Evolutionary conservation across 2,329 filamentous ascomycete species (phyloP).

Genomic region (Ceratocystis albifundus): DNA sequence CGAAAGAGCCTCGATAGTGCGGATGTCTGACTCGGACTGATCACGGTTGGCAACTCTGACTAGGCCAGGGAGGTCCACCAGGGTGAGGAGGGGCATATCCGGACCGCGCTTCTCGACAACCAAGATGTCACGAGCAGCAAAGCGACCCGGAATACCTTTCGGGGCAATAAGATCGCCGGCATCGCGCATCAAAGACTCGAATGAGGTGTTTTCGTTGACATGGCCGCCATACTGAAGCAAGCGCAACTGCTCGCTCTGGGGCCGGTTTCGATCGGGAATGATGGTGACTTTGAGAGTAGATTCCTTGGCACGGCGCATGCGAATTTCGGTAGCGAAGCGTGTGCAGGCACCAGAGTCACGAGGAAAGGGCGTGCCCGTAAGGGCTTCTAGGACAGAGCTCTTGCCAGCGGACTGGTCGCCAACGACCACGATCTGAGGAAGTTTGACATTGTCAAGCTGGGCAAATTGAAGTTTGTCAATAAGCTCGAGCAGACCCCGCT

Average conservation of each 20-base stretch:
- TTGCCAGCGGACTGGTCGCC: slow-evolving; percentile 55
- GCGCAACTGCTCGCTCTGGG: slow-evolving; percentile 37
- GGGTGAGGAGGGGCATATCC: slow-evolving; percentile 46
- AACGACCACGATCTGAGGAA: slow-evolving; percentile 53
- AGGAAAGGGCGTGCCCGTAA: slow-evolving; percentile 51
- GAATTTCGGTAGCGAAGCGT: slow-evolving; percentile 49
- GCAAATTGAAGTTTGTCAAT: slow-evolving; percentile 45
- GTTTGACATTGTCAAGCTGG: slow-evolving; percentile 41
- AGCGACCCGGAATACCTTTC: slow-evolving; percentile 40
- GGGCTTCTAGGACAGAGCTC: slow-evolving; percentile 51
- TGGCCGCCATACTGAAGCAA: slow-evolving; percentile 40
- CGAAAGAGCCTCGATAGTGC: slow-evolving; percentile 41
- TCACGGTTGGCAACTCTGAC: slow-evolving; percentile 43
- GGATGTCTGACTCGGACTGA: slow-evolving; percentile 42
- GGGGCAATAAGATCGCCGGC: slow-evolving; percentile 42
- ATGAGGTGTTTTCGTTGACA: slow-evolving; percentile 36
- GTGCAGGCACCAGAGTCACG: slow-evolving; percentile 50
- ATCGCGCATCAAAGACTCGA: slow-evolving; percentile 41
- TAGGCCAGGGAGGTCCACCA: slow-evolving; percentile 51
- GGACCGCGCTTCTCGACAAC: slow-evolving; percentile 49
- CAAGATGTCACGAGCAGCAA: slow-evolving; percentile 43
- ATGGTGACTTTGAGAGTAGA: slow-evolving; percentile 40
- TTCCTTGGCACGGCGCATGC: slow-evolving; percentile 40
- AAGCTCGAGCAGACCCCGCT: slow-evolving; percentile 46
- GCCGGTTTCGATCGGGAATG: slow-evolving; percentile 41